Base-by-base conservation (phyloP, 768 basidiomycete genomes). In the Auricularia heimuer region DNA sequence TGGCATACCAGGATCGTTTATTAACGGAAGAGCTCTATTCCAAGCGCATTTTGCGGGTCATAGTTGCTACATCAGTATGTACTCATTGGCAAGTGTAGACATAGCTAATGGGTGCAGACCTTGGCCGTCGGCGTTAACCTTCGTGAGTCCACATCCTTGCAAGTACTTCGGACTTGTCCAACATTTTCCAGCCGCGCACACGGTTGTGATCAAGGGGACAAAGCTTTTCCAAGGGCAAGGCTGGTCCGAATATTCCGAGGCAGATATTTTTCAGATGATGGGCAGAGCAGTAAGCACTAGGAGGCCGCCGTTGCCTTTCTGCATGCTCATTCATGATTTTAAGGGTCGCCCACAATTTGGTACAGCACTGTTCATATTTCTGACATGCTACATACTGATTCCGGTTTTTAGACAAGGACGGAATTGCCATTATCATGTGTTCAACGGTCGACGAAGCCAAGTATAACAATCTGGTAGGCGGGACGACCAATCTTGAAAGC, bases 61-160 rank as follows among this genome's bases (percentile, higher is more conserved):
- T 98, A 2, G 80, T 94, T 29, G 86, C 89, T 7, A 98, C 92
- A 29, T 97, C 92, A 16, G 94, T 94, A 69, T 62, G 87, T 74
- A 4, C 35, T 44, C 58, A 3, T 21, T 24, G n/a, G 36, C 35
- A 29, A 29, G 29, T 29, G 29, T 29, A 29, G 18, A 39, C 33
- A 18, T 51, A n/a, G 29, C 35, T 45, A 7, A 24, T 39, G 37
- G 39, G n/a, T 47, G 1, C 69, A 95, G 90, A 98, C 96, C 14
- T 79, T 99, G 33, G 95, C 97, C 0, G 94, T 98, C 45, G 96
- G 97, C 1, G 93, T 98, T 39, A 98, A 99, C 72, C 80, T 98
- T 63, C 97, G 92, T 92, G 71, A 68, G 86, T 77, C 21, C 4
- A 10, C 29, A 42, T 61, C 56, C 35, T 29, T 29, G 36, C 35